phyloP scores from a whole-genome alignment of 139 green algal genomes.

The Chlamydomonas sp. region DNA sequence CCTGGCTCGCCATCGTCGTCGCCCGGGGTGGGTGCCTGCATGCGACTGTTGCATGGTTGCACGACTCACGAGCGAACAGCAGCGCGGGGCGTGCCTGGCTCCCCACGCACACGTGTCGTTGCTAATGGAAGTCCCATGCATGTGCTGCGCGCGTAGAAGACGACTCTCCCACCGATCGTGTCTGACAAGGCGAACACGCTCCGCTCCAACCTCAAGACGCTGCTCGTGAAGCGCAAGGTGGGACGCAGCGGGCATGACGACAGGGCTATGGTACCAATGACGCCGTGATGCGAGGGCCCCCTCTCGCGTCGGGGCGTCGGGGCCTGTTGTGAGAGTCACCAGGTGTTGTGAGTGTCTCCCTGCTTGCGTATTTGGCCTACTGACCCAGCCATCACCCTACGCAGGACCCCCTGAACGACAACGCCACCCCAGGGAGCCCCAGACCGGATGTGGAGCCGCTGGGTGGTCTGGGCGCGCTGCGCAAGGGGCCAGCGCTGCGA shows the following conservation, averaged over 20 bases:
- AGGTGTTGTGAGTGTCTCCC: neutral
- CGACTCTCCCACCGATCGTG: slow-evolving; percentile 13
- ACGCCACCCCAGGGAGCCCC: neutral
- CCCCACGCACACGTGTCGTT: neutral
- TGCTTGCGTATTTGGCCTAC: neutral
- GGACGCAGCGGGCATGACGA: too few relatives aligned
- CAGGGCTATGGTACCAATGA: too few relatives aligned
- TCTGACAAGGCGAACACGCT: slow-evolving; percentile 17
- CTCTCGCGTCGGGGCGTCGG: too few relatives aligned
- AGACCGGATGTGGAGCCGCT: neutral
- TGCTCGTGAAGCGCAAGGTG: neutral
- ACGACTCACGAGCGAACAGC: too few relatives aligned
- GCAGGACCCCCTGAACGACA: neutral
- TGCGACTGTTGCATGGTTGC: neutral
- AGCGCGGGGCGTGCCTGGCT: too few relatives aligned
- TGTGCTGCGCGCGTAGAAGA: neutral
- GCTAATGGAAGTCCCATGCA: neutral
- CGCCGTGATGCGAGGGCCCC: too few relatives aligned
- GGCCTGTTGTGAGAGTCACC: too few relatives aligned
- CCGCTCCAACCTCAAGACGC: slow-evolving; percentile 5
- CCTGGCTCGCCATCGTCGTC: neutral
- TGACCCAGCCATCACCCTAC: neutral
- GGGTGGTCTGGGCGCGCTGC: neutral
- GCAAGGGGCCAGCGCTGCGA: neutral
- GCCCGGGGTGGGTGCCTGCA: neutral